A percentile compares a stretch with the other conserved stretches of the same genome.
Evolutionary conservation across 768 basidiomycete species (phyloP).

Genomic region (Kwoniella mangroviensis): DNA sequence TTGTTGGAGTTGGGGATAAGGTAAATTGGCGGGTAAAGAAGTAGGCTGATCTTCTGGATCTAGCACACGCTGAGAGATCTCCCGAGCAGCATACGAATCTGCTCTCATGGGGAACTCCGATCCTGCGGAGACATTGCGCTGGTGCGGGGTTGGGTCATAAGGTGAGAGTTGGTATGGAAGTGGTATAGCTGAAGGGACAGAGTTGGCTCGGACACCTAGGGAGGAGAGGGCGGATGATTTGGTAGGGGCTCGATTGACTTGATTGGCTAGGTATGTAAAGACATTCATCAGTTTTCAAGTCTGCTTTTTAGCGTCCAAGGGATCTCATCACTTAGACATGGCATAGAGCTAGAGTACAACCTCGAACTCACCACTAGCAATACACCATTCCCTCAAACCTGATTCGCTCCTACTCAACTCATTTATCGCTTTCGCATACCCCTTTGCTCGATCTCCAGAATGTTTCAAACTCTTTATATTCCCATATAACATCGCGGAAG

Average conservation of each 20-base stretch:
- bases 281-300: not conserved
- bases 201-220: conserved; percentile 21
- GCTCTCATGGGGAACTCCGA: conserved; percentile 54
- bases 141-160: conserved; percentile 30
- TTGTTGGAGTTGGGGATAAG: conserved; percentile 51
- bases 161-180: conserved; percentile 22
- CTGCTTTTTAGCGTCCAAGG: no score
- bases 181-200: conserved; percentile 26
- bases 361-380: conserved; percentile 39
- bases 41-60: conserved; percentile 50
- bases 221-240: conserved; percentile 13
- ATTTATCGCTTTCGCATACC: conserved; percentile 52
- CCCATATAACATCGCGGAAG: conserved; percentile 54
- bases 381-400: conserved; percentile 51
- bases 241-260: conserved; percentile 5
- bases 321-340: not conserved
- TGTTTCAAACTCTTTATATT: conserved; percentile 49
- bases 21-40: conserved; percentile 44
- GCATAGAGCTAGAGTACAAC: not conserved
- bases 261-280: not conserved
- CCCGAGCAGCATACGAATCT: conserved; percentile 50
- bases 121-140: conserved; percentile 38
- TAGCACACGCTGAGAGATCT: conserved; percentile 45
- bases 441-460: conserved; percentile 53
- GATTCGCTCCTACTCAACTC: conserved; percentile 50